Conservation (phyloP, 2,329 filamentous ascomycete species). For the Penicillium olsonii region DNA sequence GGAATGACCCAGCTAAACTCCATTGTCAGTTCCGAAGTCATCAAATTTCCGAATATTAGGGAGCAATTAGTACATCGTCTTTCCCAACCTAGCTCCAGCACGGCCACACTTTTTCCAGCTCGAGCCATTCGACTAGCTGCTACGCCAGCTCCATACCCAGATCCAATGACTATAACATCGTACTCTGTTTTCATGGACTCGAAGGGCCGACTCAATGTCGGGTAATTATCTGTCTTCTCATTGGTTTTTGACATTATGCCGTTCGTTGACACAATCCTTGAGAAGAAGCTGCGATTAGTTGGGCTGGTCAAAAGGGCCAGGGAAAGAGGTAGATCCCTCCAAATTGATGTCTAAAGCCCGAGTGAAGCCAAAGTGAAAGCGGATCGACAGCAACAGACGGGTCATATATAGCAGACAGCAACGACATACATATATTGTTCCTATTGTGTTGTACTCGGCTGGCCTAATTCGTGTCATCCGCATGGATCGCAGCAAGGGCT, state of each 20-base stretch:
- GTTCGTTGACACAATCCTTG: not conserved
- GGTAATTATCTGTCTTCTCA: slow-evolving; percentile 7
- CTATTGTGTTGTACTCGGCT: not conserved
- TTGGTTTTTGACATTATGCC: not conserved
- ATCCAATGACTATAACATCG: slow-evolving; percentile 68
- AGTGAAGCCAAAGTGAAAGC: not conserved
- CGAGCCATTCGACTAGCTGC: slow-evolving; percentile 67
- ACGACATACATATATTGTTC: not conserved
- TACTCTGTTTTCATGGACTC: slow-evolving; percentile 43
- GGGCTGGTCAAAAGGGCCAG: not conserved
- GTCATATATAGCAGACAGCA: not conserved
- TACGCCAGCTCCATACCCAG: slow-evolving; percentile 68
- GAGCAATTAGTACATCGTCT: slow-evolving; percentile 52
- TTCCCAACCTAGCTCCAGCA: slow-evolving; percentile 66
- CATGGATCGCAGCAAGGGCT: not conserved
- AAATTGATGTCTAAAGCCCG: not conserved
- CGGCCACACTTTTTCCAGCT: slow-evolving; percentile 60
- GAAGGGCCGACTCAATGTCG: slow-evolving; percentile 8
- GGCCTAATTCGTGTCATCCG: not conserved
- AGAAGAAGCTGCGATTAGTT: not conserved
- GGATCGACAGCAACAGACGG: not conserved
- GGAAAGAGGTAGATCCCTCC: not conserved
- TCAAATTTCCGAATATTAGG: not conserved
- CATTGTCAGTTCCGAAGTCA: not conserved
- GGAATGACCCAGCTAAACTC: slow-evolving; percentile 14